phyloP scores from a whole-genome alignment of 306 rosid genomes.

The Abrus precatorius region DNA sequence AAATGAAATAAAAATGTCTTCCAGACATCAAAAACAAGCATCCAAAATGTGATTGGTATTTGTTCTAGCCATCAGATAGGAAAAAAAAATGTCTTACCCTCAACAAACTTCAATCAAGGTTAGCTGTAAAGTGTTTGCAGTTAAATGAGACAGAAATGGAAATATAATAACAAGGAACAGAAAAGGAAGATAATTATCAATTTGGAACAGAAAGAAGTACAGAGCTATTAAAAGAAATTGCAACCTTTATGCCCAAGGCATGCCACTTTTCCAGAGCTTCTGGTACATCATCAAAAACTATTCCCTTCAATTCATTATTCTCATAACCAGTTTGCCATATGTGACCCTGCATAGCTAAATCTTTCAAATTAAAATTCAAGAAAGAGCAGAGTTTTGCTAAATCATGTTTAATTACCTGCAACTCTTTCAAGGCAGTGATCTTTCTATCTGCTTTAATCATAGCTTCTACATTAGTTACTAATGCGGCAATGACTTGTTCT shows the following conservation, averaged over 20 bases:
- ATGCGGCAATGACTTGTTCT: constrained; percentile 71
- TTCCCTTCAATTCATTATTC: constrained; percentile 78
- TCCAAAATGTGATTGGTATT: background rate
- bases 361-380: constrained; percentile 14
- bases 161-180: background rate
- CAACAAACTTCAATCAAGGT: constrained; percentile 12
- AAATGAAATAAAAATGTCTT: constrained; percentile 10
- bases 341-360: constrained; percentile 70
- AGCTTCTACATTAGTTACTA: constrained; percentile 77
- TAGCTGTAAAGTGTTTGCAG: background rate
- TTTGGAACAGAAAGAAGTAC: background rate
- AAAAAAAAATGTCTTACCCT: background rate
- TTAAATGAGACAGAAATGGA: background rate
- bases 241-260: constrained; percentile 71
- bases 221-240: constrained; percentile 1
- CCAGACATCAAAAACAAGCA: constrained; percentile 9
- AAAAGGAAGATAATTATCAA: constrained; percentile 5
- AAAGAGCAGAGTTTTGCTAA: constrained; percentile 9
- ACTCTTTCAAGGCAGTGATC: constrained; percentile 83
- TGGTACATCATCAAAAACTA: constrained; percentile 81
- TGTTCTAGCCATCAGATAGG: constrained; percentile 22
- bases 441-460: constrained; percentile 91
- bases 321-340: constrained; percentile 83
- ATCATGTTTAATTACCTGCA: constrained; percentile 65
- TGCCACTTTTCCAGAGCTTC: constrained; percentile 83